Evolutionary conservation across 1,284 basidiomycete genomes (phyloP).

Genomic region (Wolfiporia cocos): DNA sequence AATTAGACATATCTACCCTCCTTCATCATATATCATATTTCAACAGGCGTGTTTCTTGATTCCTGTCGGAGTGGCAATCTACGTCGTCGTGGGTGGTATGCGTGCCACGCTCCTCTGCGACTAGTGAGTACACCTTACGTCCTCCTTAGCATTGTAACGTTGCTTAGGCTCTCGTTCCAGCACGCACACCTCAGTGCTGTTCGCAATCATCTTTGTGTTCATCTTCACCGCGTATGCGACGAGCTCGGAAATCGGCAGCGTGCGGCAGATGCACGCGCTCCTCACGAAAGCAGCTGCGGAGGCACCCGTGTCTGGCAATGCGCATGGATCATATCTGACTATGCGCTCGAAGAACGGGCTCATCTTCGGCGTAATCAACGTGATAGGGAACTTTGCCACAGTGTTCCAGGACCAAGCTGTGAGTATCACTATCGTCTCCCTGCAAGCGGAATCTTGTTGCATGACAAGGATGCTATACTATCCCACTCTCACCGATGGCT

Average conservation of each 20-base stretch:
- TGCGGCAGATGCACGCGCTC: constrained; percentile 46
- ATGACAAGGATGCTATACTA: not conserved
- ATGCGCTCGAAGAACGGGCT: constrained; percentile 80
- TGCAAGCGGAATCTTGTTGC: too few species aligned
- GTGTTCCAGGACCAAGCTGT: constrained; percentile 40
- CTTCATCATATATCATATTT: too few species aligned
- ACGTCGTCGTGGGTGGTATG: constrained; percentile 50
- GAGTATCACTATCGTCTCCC: constrained; percentile 7
- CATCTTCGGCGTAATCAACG: constrained; percentile 87
- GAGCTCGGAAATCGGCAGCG: constrained; percentile 46
- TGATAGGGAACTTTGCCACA: constrained; percentile 67
- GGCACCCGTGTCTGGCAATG: constrained; percentile 51
- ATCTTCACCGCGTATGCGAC: constrained; percentile 71
- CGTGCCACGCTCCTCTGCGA: constrained; percentile 38
- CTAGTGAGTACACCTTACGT: constrained; percentile 20
- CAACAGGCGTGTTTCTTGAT: constrained; percentile 57
- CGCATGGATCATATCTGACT: constrained; percentile 60
- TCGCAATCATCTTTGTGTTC: constrained; percentile 73
- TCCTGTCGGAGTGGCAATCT: constrained; percentile 47
- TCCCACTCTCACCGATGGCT: not conserved
- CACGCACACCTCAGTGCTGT: constrained; percentile 77
- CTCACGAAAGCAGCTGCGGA: constrained; percentile 34
- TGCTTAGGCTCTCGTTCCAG: constrained; percentile 24
- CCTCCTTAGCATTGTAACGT: not conserved
- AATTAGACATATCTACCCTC: too few species aligned